Conservation (phyloP, 495 filamentous ascomycete species). For the Aspergillus panamensis region DNA sequence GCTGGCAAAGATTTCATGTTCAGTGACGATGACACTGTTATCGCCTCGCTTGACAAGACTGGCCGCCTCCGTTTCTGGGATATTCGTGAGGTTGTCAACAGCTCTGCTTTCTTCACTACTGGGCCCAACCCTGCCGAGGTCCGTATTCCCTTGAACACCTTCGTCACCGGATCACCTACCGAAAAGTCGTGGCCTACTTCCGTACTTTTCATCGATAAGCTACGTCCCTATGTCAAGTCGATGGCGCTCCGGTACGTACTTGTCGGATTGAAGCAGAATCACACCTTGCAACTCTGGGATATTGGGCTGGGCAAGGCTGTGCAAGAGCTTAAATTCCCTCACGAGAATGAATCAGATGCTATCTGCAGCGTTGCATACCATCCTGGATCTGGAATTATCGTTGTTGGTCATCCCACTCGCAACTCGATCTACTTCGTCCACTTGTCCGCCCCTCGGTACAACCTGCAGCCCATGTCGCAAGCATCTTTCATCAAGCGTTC, state of each 20-base stretch:
- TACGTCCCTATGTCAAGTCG: conserved; percentile 80
- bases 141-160: conserved; percentile 70
- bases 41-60: conserved; percentile 94
- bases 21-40: conserved; percentile 89
- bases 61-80: conserved; percentile 97
- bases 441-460: conserved; percentile 88
- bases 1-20: conserved; percentile 98
- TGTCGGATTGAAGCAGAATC: conserved; percentile 98
- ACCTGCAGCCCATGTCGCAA: conserved; percentile 72
- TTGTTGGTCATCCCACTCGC: conserved; percentile 91
- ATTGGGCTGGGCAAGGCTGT: conserved; percentile 91
- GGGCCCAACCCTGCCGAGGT: conserved; percentile 64
- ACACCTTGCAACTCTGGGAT: conserved; percentile 98
- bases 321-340: conserved; percentile 93
- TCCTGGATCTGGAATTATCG: conserved; percentile 81
- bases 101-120: conserved; percentile 50
- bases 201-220: conserved; percentile 92
- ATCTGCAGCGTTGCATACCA: conserved; percentile 96
- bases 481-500: conserved; percentile 78
- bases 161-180: conserved; percentile 69
- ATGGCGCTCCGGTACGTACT: conserved; percentile 88
- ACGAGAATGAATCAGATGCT: conserved; percentile 93
- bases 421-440: conserved; percentile 98
- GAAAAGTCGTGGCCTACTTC: conserved; percentile 96
- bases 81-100: conserved; percentile 68